These are phyloP conservation scores for Xylaria cubensis DNA, from an alignment of 495 filamentous ascomycete species.

Conservation along the genomic window DNA sequence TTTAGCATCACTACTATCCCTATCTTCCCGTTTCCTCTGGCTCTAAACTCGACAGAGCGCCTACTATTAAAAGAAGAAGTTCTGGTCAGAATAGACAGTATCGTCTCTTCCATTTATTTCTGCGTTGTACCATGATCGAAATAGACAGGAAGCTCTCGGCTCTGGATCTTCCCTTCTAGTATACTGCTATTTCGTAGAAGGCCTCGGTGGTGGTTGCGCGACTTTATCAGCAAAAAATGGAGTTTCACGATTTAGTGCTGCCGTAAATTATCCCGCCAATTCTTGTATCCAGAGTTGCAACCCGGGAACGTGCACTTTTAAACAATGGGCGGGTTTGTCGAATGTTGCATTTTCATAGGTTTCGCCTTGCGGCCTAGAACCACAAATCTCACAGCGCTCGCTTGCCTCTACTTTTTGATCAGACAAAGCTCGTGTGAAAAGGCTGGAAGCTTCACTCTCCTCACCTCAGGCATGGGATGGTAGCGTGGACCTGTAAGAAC, in stretches of 20 bases:
- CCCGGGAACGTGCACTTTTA: slow-evolving; percentile 56
- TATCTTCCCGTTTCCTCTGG: too few species aligned
- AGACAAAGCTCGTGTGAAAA: slow-evolving; percentile 26
- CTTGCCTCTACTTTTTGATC: slow-evolving; percentile 46
- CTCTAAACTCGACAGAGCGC: too few species aligned
- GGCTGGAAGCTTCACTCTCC: slow-evolving; percentile 16
- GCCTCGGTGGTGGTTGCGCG: slow-evolving; percentile 39
- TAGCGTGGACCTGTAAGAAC: slow-evolving; percentile 28
- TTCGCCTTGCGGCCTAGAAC: slow-evolving; percentile 60
- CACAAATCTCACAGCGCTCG: slow-evolving; percentile 53
- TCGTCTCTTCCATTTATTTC: too few species aligned
- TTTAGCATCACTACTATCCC: too few species aligned
- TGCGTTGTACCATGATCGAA: too few species aligned
- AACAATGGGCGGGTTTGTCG: slow-evolving; percentile 48
- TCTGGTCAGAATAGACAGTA: too few species aligned
- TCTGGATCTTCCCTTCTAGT: too few species aligned
- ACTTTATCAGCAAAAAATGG: slow-evolving; percentile 51
- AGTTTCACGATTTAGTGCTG: slow-evolving; percentile 59
- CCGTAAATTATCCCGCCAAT: slow-evolving; percentile 55
- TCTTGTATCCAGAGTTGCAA: slow-evolving; percentile 56
- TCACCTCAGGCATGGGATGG: slow-evolving; percentile 24
- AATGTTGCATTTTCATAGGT: slow-evolving; percentile 57
- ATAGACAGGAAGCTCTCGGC: too few species aligned
- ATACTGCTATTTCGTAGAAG: too few species aligned
- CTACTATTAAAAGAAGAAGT: too few species aligned